A percentile compares a stretch with the other conserved stretches of the same genome.
Conservation (phyloP, 306 rosid species). For the Castanopsis chinensis region DNA sequence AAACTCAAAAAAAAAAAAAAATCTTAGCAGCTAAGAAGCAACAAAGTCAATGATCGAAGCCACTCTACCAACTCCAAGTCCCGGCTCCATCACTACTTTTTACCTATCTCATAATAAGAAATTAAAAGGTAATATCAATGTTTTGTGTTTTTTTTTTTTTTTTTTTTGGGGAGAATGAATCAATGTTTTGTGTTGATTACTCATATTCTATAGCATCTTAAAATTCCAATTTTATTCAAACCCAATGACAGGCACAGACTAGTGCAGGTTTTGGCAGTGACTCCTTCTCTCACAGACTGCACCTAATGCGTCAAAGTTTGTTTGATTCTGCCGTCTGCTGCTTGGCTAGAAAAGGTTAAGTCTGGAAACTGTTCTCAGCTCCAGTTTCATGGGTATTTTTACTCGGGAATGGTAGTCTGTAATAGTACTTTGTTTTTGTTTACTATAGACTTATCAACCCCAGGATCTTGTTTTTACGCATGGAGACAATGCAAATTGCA, state of each 20-base stretch:
- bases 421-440: neutral
- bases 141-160: too few species aligned
- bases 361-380: conserved; percentile 14
- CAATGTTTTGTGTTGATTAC: too few species aligned
- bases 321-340: neutral
- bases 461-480: conserved; percentile 20
- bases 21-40: too few species aligned
- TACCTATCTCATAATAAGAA: too few species aligned
- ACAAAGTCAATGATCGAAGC: too few species aligned
- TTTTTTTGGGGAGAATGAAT: too few species aligned
- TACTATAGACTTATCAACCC: neutral
- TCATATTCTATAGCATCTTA: too few species aligned
- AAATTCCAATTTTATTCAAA: neutral
- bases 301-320: conserved; percentile 1
- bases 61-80: too few species aligned
- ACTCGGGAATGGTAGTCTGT: conserved; percentile 23
- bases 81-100: too few species aligned
- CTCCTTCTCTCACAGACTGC: neutral
- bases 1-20: too few species aligned
- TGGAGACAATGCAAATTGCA: conserved; percentile 26
- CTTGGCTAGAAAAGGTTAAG: neutral
- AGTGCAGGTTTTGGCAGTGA: neutral
- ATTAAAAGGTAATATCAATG: too few species aligned
- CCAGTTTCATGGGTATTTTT: neutral
- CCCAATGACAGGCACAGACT: neutral